Evolutionary conservation across 768 basidiomycete genomes (phyloP).

Genomic region (Agrocybe pediades): DNA sequence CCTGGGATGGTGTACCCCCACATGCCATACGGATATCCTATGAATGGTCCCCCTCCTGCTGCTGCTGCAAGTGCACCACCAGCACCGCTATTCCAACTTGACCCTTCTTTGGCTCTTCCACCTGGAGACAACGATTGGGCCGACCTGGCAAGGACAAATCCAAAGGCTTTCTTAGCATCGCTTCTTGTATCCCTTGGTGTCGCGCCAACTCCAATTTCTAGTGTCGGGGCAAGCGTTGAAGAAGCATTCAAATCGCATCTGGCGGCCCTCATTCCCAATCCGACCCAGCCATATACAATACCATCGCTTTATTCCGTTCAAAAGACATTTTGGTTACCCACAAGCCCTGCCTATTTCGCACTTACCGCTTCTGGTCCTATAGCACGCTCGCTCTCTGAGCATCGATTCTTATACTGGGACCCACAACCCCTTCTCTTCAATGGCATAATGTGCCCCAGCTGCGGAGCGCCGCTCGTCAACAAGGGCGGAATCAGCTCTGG

Average conservation of each 20-base stretch:
- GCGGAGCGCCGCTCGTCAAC: conserved; percentile 60
- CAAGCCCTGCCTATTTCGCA: conserved; percentile 75
- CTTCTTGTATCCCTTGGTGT: conserved; percentile 59
- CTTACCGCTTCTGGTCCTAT: conserved; percentile 73
- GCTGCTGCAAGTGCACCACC: conserved; percentile 28
- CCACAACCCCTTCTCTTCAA: conserved; percentile 83
- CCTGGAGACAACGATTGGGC: conserved; percentile 59
- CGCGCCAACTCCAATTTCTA: conserved; percentile 66
- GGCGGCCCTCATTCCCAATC: conserved; percentile 56
- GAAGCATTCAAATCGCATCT: conserved; percentile 82
- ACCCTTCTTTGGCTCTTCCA: conserved; percentile 48
- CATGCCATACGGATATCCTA: conserved; percentile 25
- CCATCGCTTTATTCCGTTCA: conserved; percentile 76
- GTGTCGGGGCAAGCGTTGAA: conserved; percentile 64
- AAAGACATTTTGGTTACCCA: conserved; percentile 85
- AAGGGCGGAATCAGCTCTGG: conserved; percentile 73
- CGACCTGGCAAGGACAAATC: conserved; percentile 54
- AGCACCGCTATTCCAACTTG: conserved; percentile 37
- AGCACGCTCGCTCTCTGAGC: conserved; percentile 69
- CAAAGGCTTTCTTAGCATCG: conserved; percentile 56
- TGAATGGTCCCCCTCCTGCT: conserved; percentile 24
- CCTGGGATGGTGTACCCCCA: conserved; percentile 25
- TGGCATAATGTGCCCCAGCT: conserved; percentile 74
- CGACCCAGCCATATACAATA: conserved; percentile 50
- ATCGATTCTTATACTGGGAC: conserved; percentile 87